Percentiles rank a stretch among this genome's conserved stretches.
Conservation (phyloP, 805 yeast genomes). For the Starmerella potacharoeniae region DNA sequence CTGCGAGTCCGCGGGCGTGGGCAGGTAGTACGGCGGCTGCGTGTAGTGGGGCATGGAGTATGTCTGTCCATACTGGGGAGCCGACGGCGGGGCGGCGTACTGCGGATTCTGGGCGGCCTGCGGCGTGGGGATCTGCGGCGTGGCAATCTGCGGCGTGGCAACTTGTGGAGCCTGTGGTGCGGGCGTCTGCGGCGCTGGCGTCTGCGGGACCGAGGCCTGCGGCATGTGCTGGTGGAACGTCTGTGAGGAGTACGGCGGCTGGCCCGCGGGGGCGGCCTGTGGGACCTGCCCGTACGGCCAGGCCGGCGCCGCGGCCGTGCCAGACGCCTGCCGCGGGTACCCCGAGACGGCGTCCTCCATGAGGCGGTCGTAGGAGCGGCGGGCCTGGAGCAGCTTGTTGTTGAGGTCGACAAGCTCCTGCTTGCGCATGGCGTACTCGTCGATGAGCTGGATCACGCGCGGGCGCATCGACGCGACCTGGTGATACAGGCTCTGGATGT, state of each 20-base stretch:
- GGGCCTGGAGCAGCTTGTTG: conserved; percentile 57
- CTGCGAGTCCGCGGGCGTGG: neutral
- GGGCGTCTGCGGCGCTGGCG: no score
- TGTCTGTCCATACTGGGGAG: neutral
- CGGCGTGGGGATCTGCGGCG: neutral
- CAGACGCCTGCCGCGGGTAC: conserved; percentile 19
- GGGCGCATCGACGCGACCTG: conserved; percentile 63
- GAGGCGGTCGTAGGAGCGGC: conserved; percentile 55
- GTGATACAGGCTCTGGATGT: conserved; percentile 63
- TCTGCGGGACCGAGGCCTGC: no score
- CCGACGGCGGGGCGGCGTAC: neutral
- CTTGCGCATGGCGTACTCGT: conserved; percentile 61
- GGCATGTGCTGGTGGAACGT: neutral
- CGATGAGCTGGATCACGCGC: conserved; percentile 60
- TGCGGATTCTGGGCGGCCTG: neutral
- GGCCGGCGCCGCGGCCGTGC: conserved; percentile 7
- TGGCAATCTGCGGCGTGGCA: neutral
- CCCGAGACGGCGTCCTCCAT: conserved; percentile 39
- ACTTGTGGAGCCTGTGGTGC: neutral
- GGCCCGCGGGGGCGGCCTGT: neutral
- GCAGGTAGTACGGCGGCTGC: neutral
- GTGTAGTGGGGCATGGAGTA: neutral
- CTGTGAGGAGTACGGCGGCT: neutral
- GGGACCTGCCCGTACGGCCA: neutral
- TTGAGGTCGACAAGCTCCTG: conserved; percentile 68